These are phyloP conservation scores for Cadophora luteo-olivacea DNA, from an alignment of 2,329 filamentous ascomycete species.

Conservation along the genomic window DNA sequence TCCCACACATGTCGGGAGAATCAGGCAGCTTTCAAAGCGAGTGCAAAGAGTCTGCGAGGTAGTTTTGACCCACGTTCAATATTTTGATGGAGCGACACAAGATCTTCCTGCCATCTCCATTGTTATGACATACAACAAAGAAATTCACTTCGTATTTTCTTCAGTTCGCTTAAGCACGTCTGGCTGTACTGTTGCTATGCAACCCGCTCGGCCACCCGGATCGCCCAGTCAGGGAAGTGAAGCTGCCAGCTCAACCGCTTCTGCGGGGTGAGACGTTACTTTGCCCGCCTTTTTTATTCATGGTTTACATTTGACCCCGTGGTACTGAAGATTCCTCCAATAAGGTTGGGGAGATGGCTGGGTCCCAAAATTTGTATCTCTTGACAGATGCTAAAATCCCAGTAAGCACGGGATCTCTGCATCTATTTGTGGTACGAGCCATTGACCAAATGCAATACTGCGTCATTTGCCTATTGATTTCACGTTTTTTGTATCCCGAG, in stretches of 20 bases:
- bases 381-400: slow-evolving; percentile 5
- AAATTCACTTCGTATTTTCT: background rate
- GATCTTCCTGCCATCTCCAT: slow-evolving; percentile 6
- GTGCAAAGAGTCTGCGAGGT: background rate
- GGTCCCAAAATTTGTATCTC: background rate
- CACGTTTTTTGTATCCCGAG: background rate
- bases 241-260: background rate
- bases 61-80: background rate
- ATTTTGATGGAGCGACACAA: background rate
- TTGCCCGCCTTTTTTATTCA: background rate
- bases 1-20: background rate
- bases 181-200: background rate
- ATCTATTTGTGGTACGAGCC: slow-evolving; percentile 14
- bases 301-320: background rate
- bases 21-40: background rate
- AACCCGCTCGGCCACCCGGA: slow-evolving; percentile 1
- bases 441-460: background rate
- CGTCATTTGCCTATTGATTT: background rate
- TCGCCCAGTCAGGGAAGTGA: background rate
- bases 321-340: background rate
- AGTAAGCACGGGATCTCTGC: slow-evolving; percentile 5
- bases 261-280: background rate
- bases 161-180: background rate
- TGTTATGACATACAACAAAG: background rate
- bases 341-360: background rate